Evolutionary conservation across 805 yeast genomes (phyloP), one percentile per base, ranked within the genome.

Genomic region (Wickerhamiella cacticola): DNA sequence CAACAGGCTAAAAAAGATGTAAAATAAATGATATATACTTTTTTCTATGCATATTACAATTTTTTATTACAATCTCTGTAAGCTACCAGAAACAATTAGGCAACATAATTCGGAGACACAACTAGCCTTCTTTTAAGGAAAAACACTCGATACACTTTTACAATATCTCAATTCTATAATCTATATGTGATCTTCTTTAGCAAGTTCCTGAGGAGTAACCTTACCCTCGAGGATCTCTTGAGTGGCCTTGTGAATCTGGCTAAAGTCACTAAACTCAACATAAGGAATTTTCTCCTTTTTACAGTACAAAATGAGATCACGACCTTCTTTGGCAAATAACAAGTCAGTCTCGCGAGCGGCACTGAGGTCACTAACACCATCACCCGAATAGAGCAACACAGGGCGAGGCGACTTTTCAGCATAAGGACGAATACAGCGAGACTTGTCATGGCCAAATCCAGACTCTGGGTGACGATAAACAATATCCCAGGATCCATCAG

Each of bases 271-370:
- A 66, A 92, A 92, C 60, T 82, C 94, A 42, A 80, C 76, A 68
- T 79, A 89, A 16, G 95, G 94, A 54, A 92, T 82, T 29, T 74
- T 69, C 62, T 87, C 89, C 41, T 79, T 69, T 55, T 73, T 73
- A 68, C 97, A 92, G 68, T 78, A 89, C 34, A 79, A 80, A 56
- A 89, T 81, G 56, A 92, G 73, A 62, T 92, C 97, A 58, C 82
- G 78, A 44, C 96, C 98, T 54, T 78, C 77, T 68, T 87, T 89
- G 41, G 98, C 98, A 65, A 89, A 92, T 55, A 92, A 68, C 56
- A 89, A 70, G 64, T 92, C 89, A 35, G 98, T 87, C 65, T 92
- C 96, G 60, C 82, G 80, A 21, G 97, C 96, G 21, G 98, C 98
- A 50, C 86, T 77, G 56, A 92, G 70, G 64, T 92, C 99, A 41